Base-by-base conservation (phyloP, 768 basidiomycete species). In the Tricholoma hemisulphureum region DNA sequence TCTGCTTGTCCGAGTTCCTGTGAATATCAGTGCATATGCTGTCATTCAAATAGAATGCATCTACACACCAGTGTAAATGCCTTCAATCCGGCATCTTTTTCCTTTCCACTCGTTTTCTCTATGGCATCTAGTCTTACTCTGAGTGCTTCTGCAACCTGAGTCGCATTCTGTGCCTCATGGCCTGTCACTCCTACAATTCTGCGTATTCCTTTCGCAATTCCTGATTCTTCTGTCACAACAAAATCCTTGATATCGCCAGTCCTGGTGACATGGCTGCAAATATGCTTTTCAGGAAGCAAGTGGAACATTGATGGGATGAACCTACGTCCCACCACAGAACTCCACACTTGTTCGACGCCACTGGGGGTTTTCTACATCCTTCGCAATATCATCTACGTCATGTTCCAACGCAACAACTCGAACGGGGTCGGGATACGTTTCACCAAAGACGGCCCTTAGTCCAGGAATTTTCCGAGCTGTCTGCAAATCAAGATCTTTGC, bases 241-340 rank as follows among this genome's bases (percentile, higher is more conserved):
- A 99, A 90, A 69, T 93, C 89, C 74, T 96, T 95, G 81, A 99
- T 98, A 65, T 95, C 93, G 16, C 95, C 93, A 0, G 97, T 99
- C 74, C 88, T 91, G n/a, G 85, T 83, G 55, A 99, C 97, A 69
- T 99, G 97, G 1, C 93, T 94, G 39, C 8, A 18, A 18, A 21
- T 8, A 57, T 31, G 52, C 9, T 24, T 18, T 4, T 46, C 26
- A 49, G 28, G 35, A 24, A 23, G 24, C 23, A 13, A 6, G 49
- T 4, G 31, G 11, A 9, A 11, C 37, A 54, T n/a, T 35, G 23
- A 41, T 8, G 31, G n/a, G 34, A 53, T 48, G 21, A 41, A 83
- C 92, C 72, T 65, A 94, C 85, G 97, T 99, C 72, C 97, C 97
- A 73, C 97, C 97, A 70, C 97, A 99, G 70, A 99, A 96, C 74